Conservation (phyloP, 129 eudicot species). For the Lactuca sativa region DNA sequence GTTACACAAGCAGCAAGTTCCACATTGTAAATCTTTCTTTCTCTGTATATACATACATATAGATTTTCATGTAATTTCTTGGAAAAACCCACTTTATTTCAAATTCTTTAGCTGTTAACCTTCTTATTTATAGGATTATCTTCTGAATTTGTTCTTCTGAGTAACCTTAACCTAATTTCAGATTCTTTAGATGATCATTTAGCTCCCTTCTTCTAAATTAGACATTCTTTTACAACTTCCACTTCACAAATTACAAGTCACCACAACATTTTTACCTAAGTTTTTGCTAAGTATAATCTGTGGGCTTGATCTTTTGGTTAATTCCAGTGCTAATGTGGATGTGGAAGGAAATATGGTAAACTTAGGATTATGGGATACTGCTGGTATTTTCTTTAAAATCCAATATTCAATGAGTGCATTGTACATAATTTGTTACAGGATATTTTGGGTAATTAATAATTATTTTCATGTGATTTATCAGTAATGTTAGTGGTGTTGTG, state of each 20-base stretch:
- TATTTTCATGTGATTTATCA: neutral
- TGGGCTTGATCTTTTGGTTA: neutral
- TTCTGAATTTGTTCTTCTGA: no score
- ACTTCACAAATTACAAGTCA: neutral
- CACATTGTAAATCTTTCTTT: constrained; percentile 67
- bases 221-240: constrained; percentile 1
- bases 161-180: neutral
- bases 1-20: constrained; percentile 95
- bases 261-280: neutral
- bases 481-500: no score
- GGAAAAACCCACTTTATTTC: neutral
- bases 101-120: constrained; percentile 2
- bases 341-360: constrained; percentile 95
- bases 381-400: constrained; percentile 50
- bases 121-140: constrained; percentile 10
- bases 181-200: constrained; percentile 1
- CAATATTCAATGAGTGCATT: constrained; percentile 16
- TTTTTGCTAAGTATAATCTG: constrained; percentile 13
- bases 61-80: no score
- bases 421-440: neutral
- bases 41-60: neutral
- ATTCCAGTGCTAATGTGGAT: constrained; percentile 83
- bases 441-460: neutral
- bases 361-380: constrained; percentile 98
- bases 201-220: neutral